These are phyloP conservation scores for Helicostylum pulchrum DNA, from an alignment of 192 early-diverging fungal species.

Conservation along the genomic window DNA sequence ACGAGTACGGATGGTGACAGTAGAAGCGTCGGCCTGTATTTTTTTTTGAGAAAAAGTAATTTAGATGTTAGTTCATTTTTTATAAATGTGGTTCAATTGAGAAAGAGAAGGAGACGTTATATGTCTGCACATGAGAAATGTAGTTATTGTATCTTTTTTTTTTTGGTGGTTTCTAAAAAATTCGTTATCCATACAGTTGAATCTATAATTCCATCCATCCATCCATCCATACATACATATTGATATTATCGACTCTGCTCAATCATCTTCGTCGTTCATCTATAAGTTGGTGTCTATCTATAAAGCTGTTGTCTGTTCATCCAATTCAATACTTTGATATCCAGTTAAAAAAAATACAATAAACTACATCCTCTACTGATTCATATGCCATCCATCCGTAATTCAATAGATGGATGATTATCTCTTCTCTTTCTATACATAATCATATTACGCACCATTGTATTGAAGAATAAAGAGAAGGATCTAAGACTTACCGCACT, in stretches of 20 bases:
- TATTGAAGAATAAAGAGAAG: slow-evolving; percentile 4
- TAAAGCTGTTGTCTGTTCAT: too few relatives aligned
- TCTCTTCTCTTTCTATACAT: not conserved
- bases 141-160: not conserved
- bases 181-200: not conserved
- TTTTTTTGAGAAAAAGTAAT: not conserved
- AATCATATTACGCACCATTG: slow-evolving; percentile 1
- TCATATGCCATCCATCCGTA: not conserved
- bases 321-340: too few relatives aligned
- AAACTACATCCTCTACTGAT: too few relatives aligned
- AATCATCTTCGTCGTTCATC: too few relatives aligned
- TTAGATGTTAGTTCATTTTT: not conserved
- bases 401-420: not conserved
- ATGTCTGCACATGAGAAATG: not conserved
- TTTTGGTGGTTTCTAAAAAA: not conserved
- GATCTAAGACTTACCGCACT: not conserved
- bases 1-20: slow-evolving; percentile 95
- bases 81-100: not conserved
- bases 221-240: slow-evolving; percentile 3
- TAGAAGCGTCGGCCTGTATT: slow-evolving; percentile 42
- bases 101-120: not conserved
- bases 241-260: not conserved
- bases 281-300: too few relatives aligned
- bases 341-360: too few relatives aligned
- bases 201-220: slow-evolving; percentile 11